phyloP scores from a whole-genome alignment of 2,329 filamentous ascomycete species.

The Cladorrhinum sp. region DNA sequence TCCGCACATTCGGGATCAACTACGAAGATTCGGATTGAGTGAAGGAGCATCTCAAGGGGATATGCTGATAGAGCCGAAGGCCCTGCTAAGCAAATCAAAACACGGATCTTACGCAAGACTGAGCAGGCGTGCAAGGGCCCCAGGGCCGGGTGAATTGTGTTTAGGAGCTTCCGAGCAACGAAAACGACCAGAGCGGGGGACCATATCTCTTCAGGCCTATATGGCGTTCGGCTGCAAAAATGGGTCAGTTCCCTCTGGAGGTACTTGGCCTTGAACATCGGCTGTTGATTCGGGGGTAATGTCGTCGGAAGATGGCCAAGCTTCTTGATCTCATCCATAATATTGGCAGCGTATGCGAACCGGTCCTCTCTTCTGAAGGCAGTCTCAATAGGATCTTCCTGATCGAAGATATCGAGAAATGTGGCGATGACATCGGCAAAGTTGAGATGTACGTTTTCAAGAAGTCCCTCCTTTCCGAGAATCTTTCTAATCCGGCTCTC shows the following conservation, averaged over 20 bases:
- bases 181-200: constrained; percentile 70
- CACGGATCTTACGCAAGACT: constrained; percentile 78
- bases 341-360: constrained; percentile 59
- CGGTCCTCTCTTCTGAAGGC: constrained; percentile 58
- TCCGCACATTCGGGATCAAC: constrained; percentile 84
- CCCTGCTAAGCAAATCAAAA: constrained; percentile 77
- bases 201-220: constrained; percentile 67
- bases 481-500: constrained; percentile 66
- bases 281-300: constrained; percentile 79
- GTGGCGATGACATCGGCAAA: constrained; percentile 75
- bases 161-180: constrained; percentile 73
- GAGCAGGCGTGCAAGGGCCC: constrained; percentile 85
- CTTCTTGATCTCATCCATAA: constrained; percentile 65
- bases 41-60: constrained; percentile 84
- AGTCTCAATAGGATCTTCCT: constrained; percentile 71
- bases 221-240: constrained; percentile 69
- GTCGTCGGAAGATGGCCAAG: constrained; percentile 63
- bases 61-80: constrained; percentile 71
- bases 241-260: constrained; percentile 72
- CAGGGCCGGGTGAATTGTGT: constrained; percentile 76
- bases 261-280: constrained; percentile 76
- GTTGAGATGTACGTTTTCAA: constrained; percentile 60
- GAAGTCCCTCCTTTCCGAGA: constrained; percentile 65
- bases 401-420: constrained; percentile 74
- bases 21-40: constrained; percentile 73